These are phyloP conservation scores for Heimioporus sp. DNA, from an alignment of 768 basidiomycete genomes.

Conservation along the genomic window DNA sequence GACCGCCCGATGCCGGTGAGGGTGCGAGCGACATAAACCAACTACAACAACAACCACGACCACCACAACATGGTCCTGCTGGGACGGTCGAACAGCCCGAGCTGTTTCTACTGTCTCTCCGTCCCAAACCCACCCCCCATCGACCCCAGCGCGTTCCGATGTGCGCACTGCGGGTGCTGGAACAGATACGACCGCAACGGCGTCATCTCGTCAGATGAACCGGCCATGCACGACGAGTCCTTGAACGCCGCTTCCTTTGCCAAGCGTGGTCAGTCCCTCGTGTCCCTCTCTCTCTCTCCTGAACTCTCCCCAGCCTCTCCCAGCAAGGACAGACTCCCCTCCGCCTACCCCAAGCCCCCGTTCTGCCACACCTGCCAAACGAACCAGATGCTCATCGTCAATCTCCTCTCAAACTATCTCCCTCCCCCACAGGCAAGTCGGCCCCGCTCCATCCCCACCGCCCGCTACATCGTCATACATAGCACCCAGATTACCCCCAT, in stretches of 20 bases:
- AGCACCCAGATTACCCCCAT: conserved; percentile 72
- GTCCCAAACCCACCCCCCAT: conserved; percentile 37
- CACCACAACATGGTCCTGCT: conserved; percentile 46
- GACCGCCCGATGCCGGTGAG: conserved; percentile 46
- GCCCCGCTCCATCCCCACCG: background rate
- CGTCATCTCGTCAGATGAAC: conserved; percentile 80
- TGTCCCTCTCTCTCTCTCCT: background rate
- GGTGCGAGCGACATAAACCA: conserved; percentile 40
- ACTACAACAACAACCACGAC: too few species aligned
- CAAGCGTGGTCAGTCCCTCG: conserved; percentile 54
- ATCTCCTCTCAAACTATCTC: conserved; percentile 87
- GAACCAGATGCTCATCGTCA: conserved; percentile 87
- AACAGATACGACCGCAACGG: conserved; percentile 72
- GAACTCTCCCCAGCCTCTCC: conserved; percentile 51
- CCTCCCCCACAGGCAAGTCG: conserved; percentile 68
- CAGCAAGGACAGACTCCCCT: conserved; percentile 66
- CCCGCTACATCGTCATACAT: background rate
- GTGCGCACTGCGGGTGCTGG: conserved; percentile 66
- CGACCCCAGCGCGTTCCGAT: conserved; percentile 60
- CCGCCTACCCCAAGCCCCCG: conserved; percentile 50
- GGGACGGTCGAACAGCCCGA: conserved; percentile 45
- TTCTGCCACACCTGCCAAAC: conserved; percentile 90
- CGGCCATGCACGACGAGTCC: conserved; percentile 82
- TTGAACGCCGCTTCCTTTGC: conserved; percentile 71
- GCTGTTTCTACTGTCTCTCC: conserved; percentile 76